Percentiles rank a stretch among this genome's conserved stretches.
phyloP scores from a whole-genome alignment of 345 rosid species.

The Gossypium anomalum region DNA sequence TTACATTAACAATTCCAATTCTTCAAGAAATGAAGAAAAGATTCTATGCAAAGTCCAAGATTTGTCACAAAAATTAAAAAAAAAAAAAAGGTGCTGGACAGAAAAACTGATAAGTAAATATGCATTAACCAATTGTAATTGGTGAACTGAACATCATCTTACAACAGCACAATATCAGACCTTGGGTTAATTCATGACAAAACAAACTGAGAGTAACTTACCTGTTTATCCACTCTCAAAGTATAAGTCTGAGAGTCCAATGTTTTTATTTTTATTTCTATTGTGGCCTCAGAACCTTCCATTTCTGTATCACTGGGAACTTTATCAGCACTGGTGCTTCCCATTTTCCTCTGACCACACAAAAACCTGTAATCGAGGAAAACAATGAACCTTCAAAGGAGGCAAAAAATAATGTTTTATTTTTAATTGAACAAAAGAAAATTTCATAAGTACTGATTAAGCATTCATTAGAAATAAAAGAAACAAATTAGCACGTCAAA shows the following conservation, averaged over 20 bases:
- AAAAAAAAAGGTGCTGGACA: neutral
- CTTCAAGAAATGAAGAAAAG: neutral
- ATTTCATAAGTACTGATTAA: neutral
- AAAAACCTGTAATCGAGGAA: conserved; percentile 21
- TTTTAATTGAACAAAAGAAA: neutral
- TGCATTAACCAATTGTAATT: neutral
- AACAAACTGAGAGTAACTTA: conserved; percentile 18
- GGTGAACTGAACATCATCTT: neutral
- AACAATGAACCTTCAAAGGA: neutral
- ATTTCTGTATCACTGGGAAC: conserved; percentile 27
- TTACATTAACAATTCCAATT: conserved; percentile 9
- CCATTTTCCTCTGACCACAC: conserved; percentile 42
- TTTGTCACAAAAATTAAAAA: neutral
- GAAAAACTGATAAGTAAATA: neutral
- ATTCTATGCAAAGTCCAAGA: neutral
- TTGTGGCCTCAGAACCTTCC: conserved; percentile 47
- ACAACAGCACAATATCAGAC: conserved; percentile 1
- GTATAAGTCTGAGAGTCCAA: conserved; percentile 71
- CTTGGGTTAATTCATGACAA: conserved; percentile 4
- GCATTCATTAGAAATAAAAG: neutral
- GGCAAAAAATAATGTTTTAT: neutral
- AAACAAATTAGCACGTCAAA: neutral
- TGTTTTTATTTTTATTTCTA: conserved; percentile 71
- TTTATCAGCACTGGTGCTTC: conserved; percentile 33
- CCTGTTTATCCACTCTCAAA: conserved; percentile 76